Evolutionary conservation across 768 basidiomycete genomes (phyloP), one percentile per base, ranked within the genome.

Genomic region (Termitomyces sp.): DNA sequence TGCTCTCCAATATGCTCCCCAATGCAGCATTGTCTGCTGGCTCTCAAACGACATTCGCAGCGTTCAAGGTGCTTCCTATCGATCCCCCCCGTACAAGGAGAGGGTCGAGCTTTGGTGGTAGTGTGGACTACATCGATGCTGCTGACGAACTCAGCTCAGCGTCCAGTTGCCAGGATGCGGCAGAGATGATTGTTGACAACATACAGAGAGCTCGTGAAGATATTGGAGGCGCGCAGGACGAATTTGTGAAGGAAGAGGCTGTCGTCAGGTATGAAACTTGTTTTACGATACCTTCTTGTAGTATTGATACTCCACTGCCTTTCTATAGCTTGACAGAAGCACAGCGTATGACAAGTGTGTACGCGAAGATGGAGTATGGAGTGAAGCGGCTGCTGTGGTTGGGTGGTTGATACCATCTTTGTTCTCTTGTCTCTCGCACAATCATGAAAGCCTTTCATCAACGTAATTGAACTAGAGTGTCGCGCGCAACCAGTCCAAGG

Each of bases 341-440:
- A 2, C 87, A 90, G 71, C 81, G 85, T 57, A 87, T 89, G 79
- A 97, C 93, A 3, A 91, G 87, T 63, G 79, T 96, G 65, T 91
- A 92, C 72, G 85, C 94, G 15, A 94, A 94, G 76, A 90, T 96
- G 86, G 95, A 97, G 69, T 94, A 96, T 71, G 92, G 92, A 0
- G 81, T 97, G 55, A 98, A 96, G 80, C 80, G 94, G 65, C 76
- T 96, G 70, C 74, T 96, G 61, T 96, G 94, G 94, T 74, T 96
- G 52, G 91, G 92, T 53, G 83, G 89, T 64, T 92, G 40, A 55
- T 20, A 55, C 3, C 24, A 9, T 22, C 8, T 22, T 38, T 42
- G 18, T 32, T 28, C 12, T 38, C 38, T 32, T 55, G n/a, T n/a
- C n/a, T n/a, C n/a, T 20, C 7, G 24, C 39, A n/a, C 18, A 16